Evolutionary conservation across 2,329 filamentous ascomycete genomes (phyloP).

Genomic region (Neospermospora avenae): DNA sequence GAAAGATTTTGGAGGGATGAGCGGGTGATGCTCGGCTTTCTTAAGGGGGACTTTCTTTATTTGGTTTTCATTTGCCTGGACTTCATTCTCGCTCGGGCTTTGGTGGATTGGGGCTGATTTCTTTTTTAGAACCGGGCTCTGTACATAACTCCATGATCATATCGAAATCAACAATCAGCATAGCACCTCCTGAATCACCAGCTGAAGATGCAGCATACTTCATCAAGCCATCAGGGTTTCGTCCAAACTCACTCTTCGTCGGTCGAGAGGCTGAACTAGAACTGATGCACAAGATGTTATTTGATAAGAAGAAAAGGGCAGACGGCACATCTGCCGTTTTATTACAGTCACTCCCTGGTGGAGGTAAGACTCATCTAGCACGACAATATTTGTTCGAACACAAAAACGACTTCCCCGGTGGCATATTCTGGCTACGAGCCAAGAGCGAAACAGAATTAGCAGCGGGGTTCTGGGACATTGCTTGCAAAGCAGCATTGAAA

Average conservation of each 20-base stretch:
- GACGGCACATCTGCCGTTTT: constrained; percentile 61
- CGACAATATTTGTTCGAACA: constrained; percentile 64
- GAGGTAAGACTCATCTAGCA: constrained; percentile 67
- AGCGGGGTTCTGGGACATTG: constrained; percentile 64
- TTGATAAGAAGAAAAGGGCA: constrained; percentile 51
- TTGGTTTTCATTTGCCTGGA: neutral
- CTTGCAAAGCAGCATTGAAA: constrained; percentile 51
- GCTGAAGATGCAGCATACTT: constrained; percentile 32
- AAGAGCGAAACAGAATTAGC: constrained; percentile 56
- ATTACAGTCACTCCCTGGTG: constrained; percentile 61
- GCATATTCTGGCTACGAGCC: constrained; percentile 67
- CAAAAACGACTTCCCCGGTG: constrained; percentile 57
- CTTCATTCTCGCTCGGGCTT: neutral
- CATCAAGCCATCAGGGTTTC: constrained; percentile 53
- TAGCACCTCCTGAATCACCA: constrained; percentile 27
- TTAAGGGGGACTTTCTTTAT: constrained; percentile 4
- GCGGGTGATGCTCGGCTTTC: neutral
- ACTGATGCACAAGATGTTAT: constrained; percentile 56
- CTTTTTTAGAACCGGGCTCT: constrained; percentile 33
- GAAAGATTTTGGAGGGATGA: neutral
- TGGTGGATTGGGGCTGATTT: constrained; percentile 33
- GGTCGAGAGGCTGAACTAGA: constrained; percentile 58
- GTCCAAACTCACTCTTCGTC: constrained; percentile 60
- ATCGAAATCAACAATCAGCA: constrained; percentile 22
- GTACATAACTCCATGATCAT: constrained; percentile 28